Evolutionary conservation across 192 early-diverging fungal species (phyloP).

Genomic region (Backusella mclennaniae): DNA sequence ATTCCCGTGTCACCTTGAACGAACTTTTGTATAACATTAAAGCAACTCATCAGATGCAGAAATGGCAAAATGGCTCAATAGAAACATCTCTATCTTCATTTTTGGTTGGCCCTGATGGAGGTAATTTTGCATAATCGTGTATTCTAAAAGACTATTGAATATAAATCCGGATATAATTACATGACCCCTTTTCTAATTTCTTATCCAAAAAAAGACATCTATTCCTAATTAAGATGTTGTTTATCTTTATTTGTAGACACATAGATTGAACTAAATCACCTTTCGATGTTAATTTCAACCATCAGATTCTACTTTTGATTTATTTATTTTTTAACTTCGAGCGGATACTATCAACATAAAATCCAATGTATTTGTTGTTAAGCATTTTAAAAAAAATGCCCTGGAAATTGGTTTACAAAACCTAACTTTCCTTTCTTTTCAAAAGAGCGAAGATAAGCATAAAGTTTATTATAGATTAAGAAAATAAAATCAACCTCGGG

Average conservation of each 20-base stretch:
- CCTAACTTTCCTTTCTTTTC: too few relatives aligned
- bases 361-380: background rate
- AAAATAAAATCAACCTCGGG: background rate
- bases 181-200: background rate
- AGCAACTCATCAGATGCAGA: background rate
- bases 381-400: background rate
- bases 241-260: background rate
- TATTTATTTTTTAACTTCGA: background rate
- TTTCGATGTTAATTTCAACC: background rate
- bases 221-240: background rate
- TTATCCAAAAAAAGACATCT: background rate
- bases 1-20: background rate
- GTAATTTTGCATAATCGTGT: background rate
- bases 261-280: background rate
- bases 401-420: background rate
- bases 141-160: background rate
- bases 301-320: too few relatives aligned
- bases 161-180: background rate
- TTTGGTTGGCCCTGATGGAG: background rate
- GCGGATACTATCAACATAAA: background rate
- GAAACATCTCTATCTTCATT: background rate
- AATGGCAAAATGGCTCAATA: background rate
- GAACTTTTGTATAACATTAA: background rate
- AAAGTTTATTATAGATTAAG: background rate
- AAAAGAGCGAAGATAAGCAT: too few relatives aligned